Base-by-base conservation (phyloP, 768 basidiomycete species). In the Xerocomus spinulosus region DNA sequence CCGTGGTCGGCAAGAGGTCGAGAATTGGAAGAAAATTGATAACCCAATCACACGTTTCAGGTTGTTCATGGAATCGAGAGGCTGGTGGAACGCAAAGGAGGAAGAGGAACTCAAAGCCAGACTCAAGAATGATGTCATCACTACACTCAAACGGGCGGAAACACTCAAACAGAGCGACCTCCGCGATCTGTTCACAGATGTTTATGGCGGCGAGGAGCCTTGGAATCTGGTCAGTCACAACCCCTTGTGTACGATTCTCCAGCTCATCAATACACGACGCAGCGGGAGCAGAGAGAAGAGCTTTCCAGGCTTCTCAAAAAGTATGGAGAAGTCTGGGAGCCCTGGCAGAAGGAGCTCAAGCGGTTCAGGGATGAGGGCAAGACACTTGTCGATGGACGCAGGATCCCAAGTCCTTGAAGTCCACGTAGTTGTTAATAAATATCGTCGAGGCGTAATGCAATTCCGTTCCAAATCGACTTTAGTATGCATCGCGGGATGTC, bases 1-100 rank as follows among this genome's bases (percentile, higher is more conserved):
- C 65, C 82, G 93, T 33, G 77, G 88, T 1, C 79, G 88, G 17
- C 79, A 89, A 47, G 94, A 95, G 60, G 94, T 96, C 25, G 90
- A 95, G 67, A 86, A 93, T 56, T 80, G 87, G 60, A 93, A 91
- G 70, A 83, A 88, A 26, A 82, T 96, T 47, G 90, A 95, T 52
- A 93, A 94, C 62, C 92, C 92, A 2, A 81, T 92, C 49, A 75
- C 77, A 21, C 83, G 92, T 25, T 89, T 94, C 67, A 78, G 90
- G n/a, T 64, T 85, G 17, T 96, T 82, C 70, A 77, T 96, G 71
- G 88, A 93, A 61, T 78, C 82, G 15, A 76, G 72, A 42, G 82
- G 83, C 8, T 94, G 92, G 90, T 96, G 93, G 93, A 73, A 80
- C 46, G 77, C 75, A 14, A 70, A 78, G 33, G 82, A 85, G 17